These are phyloP conservation scores for Paecilomyces sp. DNA, from an alignment of 2,329 filamentous ascomycete genomes.

Conservation along the genomic window DNA sequence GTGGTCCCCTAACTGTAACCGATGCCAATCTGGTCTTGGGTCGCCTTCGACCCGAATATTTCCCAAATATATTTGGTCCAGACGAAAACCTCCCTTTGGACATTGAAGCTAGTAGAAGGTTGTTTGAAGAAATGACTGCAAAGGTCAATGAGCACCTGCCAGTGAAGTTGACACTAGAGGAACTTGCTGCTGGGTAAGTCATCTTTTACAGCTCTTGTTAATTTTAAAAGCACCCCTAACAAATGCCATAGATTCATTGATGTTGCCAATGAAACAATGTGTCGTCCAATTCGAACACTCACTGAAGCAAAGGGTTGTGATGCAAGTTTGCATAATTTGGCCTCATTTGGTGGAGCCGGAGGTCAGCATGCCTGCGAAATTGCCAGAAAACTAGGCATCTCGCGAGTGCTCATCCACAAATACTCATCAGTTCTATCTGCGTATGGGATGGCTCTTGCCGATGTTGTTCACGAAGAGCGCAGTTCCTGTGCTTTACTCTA, in stretches of 20 bases:
- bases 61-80: conserved; percentile 91
- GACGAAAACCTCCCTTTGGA: conserved; percentile 81
- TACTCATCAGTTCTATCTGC: conserved; percentile 78
- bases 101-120: conserved; percentile 62
- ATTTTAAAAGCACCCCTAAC: conserved; percentile 35
- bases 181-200: conserved; percentile 59
- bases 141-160: conserved; percentile 71
- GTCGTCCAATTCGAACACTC: conserved; percentile 29
- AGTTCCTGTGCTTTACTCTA: conserved; percentile 57
- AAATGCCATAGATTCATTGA: conserved; percentile 85
- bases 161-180: conserved; percentile 36
- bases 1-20: conserved; percentile 81
- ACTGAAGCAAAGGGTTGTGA: conserved; percentile 78
- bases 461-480: conserved; percentile 81
- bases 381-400: conserved; percentile 71
- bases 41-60: conserved; percentile 81
- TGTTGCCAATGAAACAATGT: conserved; percentile 89
- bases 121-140: conserved; percentile 68
- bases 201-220: background rate
- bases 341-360: conserved; percentile 82
- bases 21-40: conserved; percentile 88
- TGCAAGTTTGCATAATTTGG: conserved; percentile 74
- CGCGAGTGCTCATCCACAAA: conserved; percentile 72
- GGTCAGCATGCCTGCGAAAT: conserved; percentile 88
- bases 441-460: conserved; percentile 66